Base-by-base conservation (phyloP, 768 basidiomycete species). In the Crassisporium funariophilum region DNA sequence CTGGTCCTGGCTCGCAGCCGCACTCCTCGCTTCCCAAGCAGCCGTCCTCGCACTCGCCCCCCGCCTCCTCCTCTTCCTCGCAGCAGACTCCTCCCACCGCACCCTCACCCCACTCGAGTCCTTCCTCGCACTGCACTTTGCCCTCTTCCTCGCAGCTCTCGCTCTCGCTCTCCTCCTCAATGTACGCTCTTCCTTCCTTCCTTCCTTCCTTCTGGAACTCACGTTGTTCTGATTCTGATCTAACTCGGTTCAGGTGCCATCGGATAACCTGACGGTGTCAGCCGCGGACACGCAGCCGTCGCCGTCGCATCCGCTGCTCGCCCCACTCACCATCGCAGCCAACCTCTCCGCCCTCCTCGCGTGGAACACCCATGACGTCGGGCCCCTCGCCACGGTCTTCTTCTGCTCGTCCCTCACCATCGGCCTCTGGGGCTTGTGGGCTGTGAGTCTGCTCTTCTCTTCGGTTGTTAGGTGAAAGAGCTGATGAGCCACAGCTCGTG, bases 341-440 rank as follows among this genome's bases (percentile, higher is more conserved):
- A 67, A 66, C 35, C 35, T 82, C 16, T 78, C 83, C 22, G 73
- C 86, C 2, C 77, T 90, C 44, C 51, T 85, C 16, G 77, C 88
- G 8, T 91, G 82, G 62, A 87, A 86, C 55, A 79, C 79, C 12
- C 63, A 57, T 8, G 66, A 73, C 23, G 74, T 86, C 11, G 84
- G 86, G 2, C 59, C 81, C 8, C 70, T 91, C 22, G 68, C 81
- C 23, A 69, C 75, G 21, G 41, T 81, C 4, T 68, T 84, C 24
- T 76, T 78, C 24, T 31, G 79, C 17, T 73, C 76, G 13, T 76
- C 76, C 9, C 69, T 74, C 5, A 53, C 70, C 35, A 74, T 87
- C 29, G 82, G 82, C 13, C 44, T 85, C 4, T 84, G 81, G 75
- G 88, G 90, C 1, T 54, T 82, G 12, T 91, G 87, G 86, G 76